Evolutionary conservation across 306 rosid genomes (phyloP).

Genomic region (Inga oerstediana): DNA sequence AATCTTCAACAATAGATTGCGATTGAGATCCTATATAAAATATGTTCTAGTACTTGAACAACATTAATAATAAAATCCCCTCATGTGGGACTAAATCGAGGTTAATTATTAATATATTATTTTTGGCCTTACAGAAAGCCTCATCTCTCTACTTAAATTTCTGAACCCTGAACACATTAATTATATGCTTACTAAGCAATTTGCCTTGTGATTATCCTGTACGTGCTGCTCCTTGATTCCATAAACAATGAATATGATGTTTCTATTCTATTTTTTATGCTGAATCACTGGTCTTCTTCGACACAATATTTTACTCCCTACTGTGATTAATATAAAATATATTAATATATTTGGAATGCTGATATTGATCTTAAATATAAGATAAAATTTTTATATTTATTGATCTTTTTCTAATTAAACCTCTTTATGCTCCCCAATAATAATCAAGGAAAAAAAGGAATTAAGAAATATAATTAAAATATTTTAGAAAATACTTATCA

Average conservation of each 20-base stretch:
- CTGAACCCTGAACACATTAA: constrained; percentile 57
- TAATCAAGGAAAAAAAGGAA: no score
- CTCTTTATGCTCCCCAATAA: no score
- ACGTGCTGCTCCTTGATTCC: constrained; percentile 37
- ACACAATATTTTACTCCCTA: background rate
- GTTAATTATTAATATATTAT: constrained; percentile 20
- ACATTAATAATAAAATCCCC: background rate
- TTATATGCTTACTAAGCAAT: constrained; percentile 26
- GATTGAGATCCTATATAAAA: constrained; percentile 29
- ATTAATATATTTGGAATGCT: no score
- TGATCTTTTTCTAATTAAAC: no score
- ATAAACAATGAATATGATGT: constrained; percentile 55
- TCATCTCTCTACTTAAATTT: constrained; percentile 45
- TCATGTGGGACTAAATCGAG: constrained; percentile 40
- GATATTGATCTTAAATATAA: no score
- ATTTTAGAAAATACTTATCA: no score
- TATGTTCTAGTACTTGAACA: constrained; percentile 23
- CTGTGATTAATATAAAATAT: no score
- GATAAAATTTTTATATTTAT: no score
- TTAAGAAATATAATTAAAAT: no score
- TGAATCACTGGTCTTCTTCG: constrained; percentile 31
- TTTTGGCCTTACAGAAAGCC: constrained; percentile 48
- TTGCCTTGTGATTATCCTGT: constrained; percentile 37
- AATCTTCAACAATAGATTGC: constrained; percentile 36
- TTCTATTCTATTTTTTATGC: constrained; percentile 67